Percentiles rank a stretch among this genome's conserved stretches.
Conservation (phyloP, 202 grass and related monocot genomes). For the Eragrostis tef region DNA sequence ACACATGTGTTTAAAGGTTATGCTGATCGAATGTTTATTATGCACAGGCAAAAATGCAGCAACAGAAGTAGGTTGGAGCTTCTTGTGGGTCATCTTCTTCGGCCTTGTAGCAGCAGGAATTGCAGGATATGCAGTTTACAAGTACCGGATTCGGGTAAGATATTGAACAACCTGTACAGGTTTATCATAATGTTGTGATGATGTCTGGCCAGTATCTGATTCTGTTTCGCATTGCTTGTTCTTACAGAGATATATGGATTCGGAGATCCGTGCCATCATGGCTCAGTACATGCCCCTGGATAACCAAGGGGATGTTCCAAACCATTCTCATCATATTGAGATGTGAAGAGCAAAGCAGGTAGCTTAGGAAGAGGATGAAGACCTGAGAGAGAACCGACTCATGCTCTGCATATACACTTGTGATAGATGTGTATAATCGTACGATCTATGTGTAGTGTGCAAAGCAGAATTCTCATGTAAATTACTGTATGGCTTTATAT, state of each 20-base stretch:
- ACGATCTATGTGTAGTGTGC: slow-evolving; percentile 11
- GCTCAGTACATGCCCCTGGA: slow-evolving; percentile 92
- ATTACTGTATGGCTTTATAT: slow-evolving; percentile 2
- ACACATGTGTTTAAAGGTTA: not conserved
- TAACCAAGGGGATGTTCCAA: slow-evolving; percentile 66
- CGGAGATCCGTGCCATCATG: slow-evolving; percentile 89
- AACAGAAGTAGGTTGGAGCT: slow-evolving; percentile 67
- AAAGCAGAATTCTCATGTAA: not conserved
- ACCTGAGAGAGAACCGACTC: not conserved
- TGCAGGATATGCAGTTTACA: slow-evolving; percentile 72
- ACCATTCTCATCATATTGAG: slow-evolving; percentile 66
- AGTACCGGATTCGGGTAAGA: slow-evolving; percentile 77
- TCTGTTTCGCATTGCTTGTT: not conserved
- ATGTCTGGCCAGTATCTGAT: slow-evolving; percentile 27
- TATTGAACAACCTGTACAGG: not conserved
- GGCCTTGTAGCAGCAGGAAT: slow-evolving; percentile 63
- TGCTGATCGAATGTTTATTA: not conserved
- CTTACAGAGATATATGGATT: slow-evolving; percentile 81
- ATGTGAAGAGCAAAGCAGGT: slow-evolving; percentile 45
- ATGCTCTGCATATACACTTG: not conserved
- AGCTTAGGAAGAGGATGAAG: not conserved
- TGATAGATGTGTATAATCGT: slow-evolving; percentile 26
- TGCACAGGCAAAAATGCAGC: slow-evolving; percentile 62
- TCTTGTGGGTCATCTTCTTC: slow-evolving; percentile 72
- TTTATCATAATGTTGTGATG: not conserved